Base-by-base conservation (phyloP, 306 rosid species). In the Clitoria ternatea region DNA sequence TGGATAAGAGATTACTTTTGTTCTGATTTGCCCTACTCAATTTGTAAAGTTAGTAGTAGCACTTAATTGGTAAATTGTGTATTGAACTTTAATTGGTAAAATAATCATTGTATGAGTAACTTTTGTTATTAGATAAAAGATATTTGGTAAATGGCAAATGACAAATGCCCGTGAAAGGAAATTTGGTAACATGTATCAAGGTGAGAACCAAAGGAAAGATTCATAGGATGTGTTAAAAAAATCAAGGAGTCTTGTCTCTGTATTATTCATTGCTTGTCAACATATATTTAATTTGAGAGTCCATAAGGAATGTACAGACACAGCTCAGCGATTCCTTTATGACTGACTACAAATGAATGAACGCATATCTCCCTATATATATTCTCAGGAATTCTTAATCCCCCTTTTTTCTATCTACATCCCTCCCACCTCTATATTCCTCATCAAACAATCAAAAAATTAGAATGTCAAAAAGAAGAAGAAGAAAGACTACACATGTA, bases 301-400 rank as follows among this genome's bases (percentile, higher is more conserved):
- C 77, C 73, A 56, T 26, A 30, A 35, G 39, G 35, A 69, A 79
- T 68, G 66, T 83, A 86, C 84, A 77, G 22, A 82, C 30, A 79
- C 77, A 77, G 55, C 80, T 72, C 79, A 71, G 54, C 39, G 83
- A 60, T 65, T 60, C 81, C 78, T 55, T 81, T 81, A 80, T 79
- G 82, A 72, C 74, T 79, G 59, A 83, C 86, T 77, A 89, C 88
- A 87, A 86, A 86, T 73, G 85, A 85, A 89, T 85, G 90, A 77
- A 82, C 66, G 39, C 77, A 70, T 63, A 77, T 44, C 64, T 39
- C 73, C 52, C 79, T 37, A 61, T 61, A 30, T 42, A 44, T 52
- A 74, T 53, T 73, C 49, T 8, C 37, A 67, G 13, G 23, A 29
- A 54, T 49, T 72, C 74, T 52, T 66, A 53, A 23, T 18, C 54